These are phyloP conservation scores for Nicotiana noctiflora DNA, from an alignment of 257 asterid genomes.

Conservation along the genomic window DNA sequence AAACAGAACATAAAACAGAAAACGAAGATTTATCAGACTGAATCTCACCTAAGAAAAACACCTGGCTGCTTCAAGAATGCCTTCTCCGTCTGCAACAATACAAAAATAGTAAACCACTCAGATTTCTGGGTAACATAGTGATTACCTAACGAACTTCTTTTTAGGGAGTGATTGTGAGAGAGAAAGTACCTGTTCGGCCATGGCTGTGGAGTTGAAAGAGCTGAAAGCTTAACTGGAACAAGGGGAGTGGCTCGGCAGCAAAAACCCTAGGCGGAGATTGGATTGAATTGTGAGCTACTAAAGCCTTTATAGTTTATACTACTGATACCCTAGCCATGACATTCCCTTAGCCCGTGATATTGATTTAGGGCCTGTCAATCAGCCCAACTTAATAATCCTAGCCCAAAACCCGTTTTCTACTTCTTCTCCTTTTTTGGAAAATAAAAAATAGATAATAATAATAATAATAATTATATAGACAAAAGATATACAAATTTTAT, in stretches of 20 bases:
- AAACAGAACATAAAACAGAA: not conserved
- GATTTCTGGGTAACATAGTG: not conserved
- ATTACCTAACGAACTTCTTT: not conserved
- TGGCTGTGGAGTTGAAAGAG: constrained; percentile 7
- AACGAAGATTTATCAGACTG: not conserved
- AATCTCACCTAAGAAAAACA: constrained; percentile 50
- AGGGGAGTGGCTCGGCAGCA: not conserved
- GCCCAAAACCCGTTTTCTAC: not conserved
- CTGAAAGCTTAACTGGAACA: not conserved
- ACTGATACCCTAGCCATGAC: not conserved
- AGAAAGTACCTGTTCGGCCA: constrained; percentile 52
- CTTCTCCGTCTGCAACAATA: constrained; percentile 52
- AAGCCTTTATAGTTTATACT: not conserved
- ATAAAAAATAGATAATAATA: too few relatives aligned
- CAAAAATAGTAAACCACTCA: not conserved
- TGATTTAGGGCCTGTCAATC: not conserved
- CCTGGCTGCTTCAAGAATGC: constrained; percentile 72
- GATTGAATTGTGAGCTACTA: not conserved
- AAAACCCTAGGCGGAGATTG: not conserved
- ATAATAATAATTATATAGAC: too few relatives aligned
- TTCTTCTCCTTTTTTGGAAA: too few relatives aligned
- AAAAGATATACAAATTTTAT: too few relatives aligned
- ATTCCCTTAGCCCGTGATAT: too few relatives aligned
- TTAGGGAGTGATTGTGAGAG: not conserved
- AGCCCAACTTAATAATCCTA: not conserved